Percentiles rank a stretch among this genome's conserved stretches.
These are phyloP conservation scores for Suhomyces emberorum DNA, from an alignment of 805 yeast genomes.

Conservation along the genomic window DNA sequence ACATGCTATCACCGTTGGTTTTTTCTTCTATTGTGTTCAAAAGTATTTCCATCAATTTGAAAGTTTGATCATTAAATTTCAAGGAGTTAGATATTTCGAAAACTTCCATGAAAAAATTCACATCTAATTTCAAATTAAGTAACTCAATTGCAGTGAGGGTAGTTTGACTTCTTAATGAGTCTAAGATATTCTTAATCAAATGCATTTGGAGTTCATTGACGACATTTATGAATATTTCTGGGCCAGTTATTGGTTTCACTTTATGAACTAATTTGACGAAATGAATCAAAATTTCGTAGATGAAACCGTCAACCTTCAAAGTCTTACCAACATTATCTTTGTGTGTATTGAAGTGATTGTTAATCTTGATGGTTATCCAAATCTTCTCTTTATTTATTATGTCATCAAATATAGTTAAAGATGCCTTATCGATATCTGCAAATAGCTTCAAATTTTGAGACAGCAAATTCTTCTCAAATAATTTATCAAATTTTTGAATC, in stretches of 20 bases:
- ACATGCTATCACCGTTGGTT: slow-evolving; percentile 14
- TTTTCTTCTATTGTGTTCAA: slow-evolving; percentile 11
- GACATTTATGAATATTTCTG: slow-evolving; percentile 32
- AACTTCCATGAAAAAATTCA: slow-evolving; percentile 36
- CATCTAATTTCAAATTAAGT: slow-evolving; percentile 34
- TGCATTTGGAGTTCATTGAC: slow-evolving; percentile 38
- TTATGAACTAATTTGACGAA: slow-evolving; percentile 39
- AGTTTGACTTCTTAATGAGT: slow-evolving; percentile 23
- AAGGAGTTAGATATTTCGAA: slow-evolving; percentile 35
- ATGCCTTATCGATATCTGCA: slow-evolving; percentile 41
- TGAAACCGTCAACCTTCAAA: slow-evolving; percentile 35
- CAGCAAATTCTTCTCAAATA: slow-evolving; percentile 34
- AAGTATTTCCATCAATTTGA: slow-evolving; percentile 11
- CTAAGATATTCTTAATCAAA: slow-evolving; percentile 32
- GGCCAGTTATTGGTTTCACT: slow-evolving; percentile 39
- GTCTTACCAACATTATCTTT: slow-evolving; percentile 2
- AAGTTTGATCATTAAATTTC: slow-evolving; percentile 30
- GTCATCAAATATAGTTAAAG: slow-evolving; percentile 38
- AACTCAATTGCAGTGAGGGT: slow-evolving; percentile 13
- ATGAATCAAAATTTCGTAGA: slow-evolving; percentile 37
- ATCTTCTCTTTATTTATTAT: slow-evolving; percentile 34
- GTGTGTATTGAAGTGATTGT: slow-evolving; percentile 19
- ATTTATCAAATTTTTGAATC: slow-evolving; percentile 29
- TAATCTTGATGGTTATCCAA: slow-evolving; percentile 29
- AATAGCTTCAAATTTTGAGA: slow-evolving; percentile 37